Conservation (phyloP, 2,329 filamentous ascomycete species). For the Plenodomus lindquistii region DNA sequence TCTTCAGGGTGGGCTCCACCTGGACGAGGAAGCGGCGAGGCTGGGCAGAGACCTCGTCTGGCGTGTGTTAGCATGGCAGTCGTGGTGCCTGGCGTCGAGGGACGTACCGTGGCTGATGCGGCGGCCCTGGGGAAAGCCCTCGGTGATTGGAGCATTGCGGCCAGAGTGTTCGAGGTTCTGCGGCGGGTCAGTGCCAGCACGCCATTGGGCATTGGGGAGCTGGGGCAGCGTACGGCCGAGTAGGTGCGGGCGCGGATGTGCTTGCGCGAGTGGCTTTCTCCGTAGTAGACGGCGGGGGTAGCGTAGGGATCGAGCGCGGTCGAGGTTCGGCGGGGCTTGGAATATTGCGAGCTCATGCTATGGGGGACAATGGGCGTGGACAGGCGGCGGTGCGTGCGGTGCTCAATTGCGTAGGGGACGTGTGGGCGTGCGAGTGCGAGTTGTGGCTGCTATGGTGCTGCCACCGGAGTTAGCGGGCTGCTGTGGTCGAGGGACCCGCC, state of each 20-base stretch:
- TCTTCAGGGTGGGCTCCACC: slow-evolving; percentile 80
- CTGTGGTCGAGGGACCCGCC: slow-evolving; percentile 1
- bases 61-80: slow-evolving; percentile 15
- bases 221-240: slow-evolving; percentile 54
- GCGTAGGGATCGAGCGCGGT: slow-evolving; percentile 60
- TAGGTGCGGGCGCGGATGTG: slow-evolving; percentile 57
- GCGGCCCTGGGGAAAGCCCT: slow-evolving; percentile 34
- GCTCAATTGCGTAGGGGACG: neutral
- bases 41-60: slow-evolving; percentile 73
- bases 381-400: slow-evolving; percentile 12
- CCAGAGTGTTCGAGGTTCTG: slow-evolving; percentile 37
- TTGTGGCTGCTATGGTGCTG: slow-evolving; percentile 12
- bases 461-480: slow-evolving; percentile 9
- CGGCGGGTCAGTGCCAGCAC: slow-evolving; percentile 13
- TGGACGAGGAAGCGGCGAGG: slow-evolving; percentile 83
- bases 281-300: slow-evolving; percentile 63
- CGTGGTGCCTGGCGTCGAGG: neutral
- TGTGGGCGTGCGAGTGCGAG: slow-evolving; percentile 6
- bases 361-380: slow-evolving; percentile 21
- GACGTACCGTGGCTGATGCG: slow-evolving; percentile 45
- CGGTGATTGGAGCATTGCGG: slow-evolving; percentile 34
- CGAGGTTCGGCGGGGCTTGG: slow-evolving; percentile 43
- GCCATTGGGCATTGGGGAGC: neutral
- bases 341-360: slow-evolving; percentile 49
- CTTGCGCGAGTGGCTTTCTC: slow-evolving; percentile 52